Percentiles rank a stretch among this genome's conserved stretches.
phyloP scores from a whole-genome alignment of 2,329 filamentous ascomycete genomes.

The Chaetomium olivaceum region DNA sequence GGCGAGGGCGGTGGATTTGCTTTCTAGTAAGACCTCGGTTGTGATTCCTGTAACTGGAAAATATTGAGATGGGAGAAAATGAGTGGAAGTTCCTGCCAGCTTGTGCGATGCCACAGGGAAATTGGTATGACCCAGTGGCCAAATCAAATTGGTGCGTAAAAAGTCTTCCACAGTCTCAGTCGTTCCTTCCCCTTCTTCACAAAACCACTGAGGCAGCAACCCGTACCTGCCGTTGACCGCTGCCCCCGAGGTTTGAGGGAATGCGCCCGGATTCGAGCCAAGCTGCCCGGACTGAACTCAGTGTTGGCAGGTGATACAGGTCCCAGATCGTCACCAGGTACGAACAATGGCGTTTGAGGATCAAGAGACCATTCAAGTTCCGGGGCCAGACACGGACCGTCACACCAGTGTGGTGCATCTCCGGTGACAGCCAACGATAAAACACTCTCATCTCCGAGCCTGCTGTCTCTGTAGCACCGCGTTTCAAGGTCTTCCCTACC shows the following conservation, averaged over 20 bases:
- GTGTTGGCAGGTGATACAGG: not conserved
- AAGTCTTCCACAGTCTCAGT: not conserved
- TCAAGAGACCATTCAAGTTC: not conserved
- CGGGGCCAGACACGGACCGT: not conserved
- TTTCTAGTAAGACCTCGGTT: not conserved
- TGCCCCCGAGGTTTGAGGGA: not conserved
- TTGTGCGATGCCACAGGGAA: conserved; percentile 8
- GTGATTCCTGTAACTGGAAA: not conserved
- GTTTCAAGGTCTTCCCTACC: not conserved
- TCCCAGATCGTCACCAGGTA: not conserved
- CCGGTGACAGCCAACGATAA: not conserved
- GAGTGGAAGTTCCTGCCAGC: conserved; percentile 6
- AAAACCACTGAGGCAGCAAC: not conserved
- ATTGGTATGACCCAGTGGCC: conserved; percentile 10
- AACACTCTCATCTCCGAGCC: not conserved
- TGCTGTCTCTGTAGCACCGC: not conserved
- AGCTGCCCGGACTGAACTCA: not conserved
- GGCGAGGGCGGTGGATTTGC: not conserved
- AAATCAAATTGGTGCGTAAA: not conserved
- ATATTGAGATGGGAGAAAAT: conserved; percentile 12
- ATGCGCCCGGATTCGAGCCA: not conserved
- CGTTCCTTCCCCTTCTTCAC: conserved; percentile 1
- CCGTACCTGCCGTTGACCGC: not conserved
- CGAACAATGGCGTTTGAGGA: not conserved
- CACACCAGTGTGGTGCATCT: not conserved